Conservation (phyloP, 164 flowering plant species). For the Sextonia rubra region DNA sequence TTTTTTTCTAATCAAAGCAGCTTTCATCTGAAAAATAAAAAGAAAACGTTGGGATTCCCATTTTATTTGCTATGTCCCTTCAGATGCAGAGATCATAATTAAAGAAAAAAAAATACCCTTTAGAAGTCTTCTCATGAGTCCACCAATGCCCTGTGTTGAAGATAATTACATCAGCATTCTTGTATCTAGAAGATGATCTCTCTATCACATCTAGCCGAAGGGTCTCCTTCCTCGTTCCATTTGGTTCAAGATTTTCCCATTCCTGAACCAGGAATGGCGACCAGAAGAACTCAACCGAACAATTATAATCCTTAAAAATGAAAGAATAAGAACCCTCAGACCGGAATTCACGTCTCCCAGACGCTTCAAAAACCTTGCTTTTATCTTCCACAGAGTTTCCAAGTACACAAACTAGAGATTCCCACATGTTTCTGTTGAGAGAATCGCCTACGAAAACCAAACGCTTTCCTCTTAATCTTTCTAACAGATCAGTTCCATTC, state of each 20-base stretch:
- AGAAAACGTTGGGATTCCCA: background rate
- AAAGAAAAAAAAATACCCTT: slow-evolving; percentile 53
- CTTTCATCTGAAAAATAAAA: background rate
- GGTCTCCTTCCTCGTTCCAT: slow-evolving; percentile 61
- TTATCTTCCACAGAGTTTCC: slow-evolving; percentile 56
- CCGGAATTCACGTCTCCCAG: slow-evolving; percentile 66
- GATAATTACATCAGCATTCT: slow-evolving; percentile 65
- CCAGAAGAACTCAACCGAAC: slow-evolving; percentile 74
- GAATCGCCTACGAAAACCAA: slow-evolving; percentile 97
- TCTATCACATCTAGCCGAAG: slow-evolving; percentile 75
- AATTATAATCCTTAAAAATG: slow-evolving; percentile 75
- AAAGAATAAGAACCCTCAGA: slow-evolving; percentile 75
- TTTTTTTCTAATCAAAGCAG: background rate
- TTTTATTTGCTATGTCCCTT: background rate
- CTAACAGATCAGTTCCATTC: slow-evolving; percentile 58
- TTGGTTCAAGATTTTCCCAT: slow-evolving; percentile 35
- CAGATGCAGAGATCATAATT: background rate
- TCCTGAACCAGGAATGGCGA: slow-evolving; percentile 51
- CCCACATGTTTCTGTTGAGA: slow-evolving; percentile 98
- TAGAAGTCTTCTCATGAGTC: slow-evolving; percentile 95
- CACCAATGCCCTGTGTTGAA: slow-evolving; percentile 99
- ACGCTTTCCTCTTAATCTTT: slow-evolving; percentile 71
- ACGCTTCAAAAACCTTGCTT: slow-evolving; percentile 72
- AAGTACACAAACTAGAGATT: slow-evolving; percentile 83
- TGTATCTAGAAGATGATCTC: slow-evolving; percentile 48